Percentiles rank a stretch among this genome's conserved stretches.
phyloP scores from a whole-genome alignment of 2,329 filamentous ascomycete species.

The Ophiostoma perfectum region DNA sequence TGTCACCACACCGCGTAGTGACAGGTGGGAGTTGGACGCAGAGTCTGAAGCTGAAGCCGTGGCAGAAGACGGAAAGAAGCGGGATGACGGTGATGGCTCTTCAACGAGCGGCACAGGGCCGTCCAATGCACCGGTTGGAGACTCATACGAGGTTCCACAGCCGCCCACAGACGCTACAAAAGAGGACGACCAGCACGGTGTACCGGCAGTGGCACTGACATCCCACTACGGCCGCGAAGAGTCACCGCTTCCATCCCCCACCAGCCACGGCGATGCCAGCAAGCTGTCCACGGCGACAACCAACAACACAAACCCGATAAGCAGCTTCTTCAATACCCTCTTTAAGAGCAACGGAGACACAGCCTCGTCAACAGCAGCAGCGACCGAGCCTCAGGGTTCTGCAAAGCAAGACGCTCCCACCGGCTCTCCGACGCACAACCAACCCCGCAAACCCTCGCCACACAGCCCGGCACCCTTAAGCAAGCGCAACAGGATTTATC shows the following conservation, averaged over 20 bases:
- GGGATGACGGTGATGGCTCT: not conserved
- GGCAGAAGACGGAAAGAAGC: slow-evolving; percentile 24
- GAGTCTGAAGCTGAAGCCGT: slow-evolving; percentile 19
- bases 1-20: slow-evolving; percentile 43
- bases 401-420: not conserved
- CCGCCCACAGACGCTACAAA: slow-evolving; percentile 60
- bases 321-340: slow-evolving; percentile 47
- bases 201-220: slow-evolving; percentile 42
- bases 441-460: not conserved
- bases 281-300: slow-evolving; percentile 34
- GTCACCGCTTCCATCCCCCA: slow-evolving; percentile 10
- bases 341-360: slow-evolving; percentile 49
- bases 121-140: slow-evolving; percentile 30
- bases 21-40: slow-evolving; percentile 40
- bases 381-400: not conserved
- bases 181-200: slow-evolving; percentile 59
- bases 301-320: slow-evolving; percentile 48
- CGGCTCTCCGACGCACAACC: not conserved
- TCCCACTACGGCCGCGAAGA: slow-evolving; percentile 29
- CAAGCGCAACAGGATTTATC: slow-evolving; percentile 66
- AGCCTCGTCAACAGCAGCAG: not conserved
- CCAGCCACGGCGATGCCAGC: slow-evolving; percentile 26
- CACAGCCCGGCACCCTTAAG: slow-evolving; percentile 13
- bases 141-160: slow-evolving; percentile 59
- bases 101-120: slow-evolving; percentile 9